Evolutionary conservation across 768 basidiomycete species (phyloP).

Genomic region (Auricularia heimuer): DNA sequence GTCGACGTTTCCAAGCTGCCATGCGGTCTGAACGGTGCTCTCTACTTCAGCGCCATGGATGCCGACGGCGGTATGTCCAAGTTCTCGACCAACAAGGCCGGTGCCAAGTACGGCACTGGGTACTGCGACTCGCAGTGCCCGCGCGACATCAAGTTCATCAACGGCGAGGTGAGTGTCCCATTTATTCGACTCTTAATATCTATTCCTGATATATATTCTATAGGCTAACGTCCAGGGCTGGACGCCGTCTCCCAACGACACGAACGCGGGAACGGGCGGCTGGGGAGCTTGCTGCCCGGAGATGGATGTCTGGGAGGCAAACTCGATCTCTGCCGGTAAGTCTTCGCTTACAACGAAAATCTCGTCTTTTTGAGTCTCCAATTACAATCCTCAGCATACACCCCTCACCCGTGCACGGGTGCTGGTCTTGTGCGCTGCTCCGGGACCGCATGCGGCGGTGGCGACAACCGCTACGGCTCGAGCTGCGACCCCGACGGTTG

Average conservation of each 20-base stretch:
- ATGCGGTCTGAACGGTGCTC: slow-evolving; percentile 51
- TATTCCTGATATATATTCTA: not conserved
- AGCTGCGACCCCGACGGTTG: slow-evolving; percentile 46
- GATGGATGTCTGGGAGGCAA: slow-evolving; percentile 56
- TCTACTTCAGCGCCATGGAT: slow-evolving; percentile 54
- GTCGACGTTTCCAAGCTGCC: slow-evolving; percentile 48
- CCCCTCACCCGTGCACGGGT: slow-evolving; percentile 41
- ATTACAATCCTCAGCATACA: slow-evolving; percentile 27
- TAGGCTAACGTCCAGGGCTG: slow-evolving; percentile 42
- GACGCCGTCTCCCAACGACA: slow-evolving; percentile 25
- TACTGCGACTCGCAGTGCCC: slow-evolving; percentile 59
- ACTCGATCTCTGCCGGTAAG: slow-evolving; percentile 30
- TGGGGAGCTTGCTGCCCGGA: slow-evolving; percentile 47
- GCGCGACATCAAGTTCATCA: slow-evolving; percentile 50
- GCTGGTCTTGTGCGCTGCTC: slow-evolving; percentile 33
- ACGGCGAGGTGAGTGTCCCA: slow-evolving; percentile 33
- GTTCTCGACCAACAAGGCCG: slow-evolving; percentile 46
- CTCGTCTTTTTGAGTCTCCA: not conserved
- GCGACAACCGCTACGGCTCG: slow-evolving; percentile 29
- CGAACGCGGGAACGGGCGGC: slow-evolving; percentile 37
- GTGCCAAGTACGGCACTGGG: slow-evolving; percentile 53
- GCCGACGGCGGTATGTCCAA: slow-evolving; percentile 42
- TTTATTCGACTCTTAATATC: no score
- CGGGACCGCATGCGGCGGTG: slow-evolving; percentile 31
- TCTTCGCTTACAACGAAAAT: not conserved